These are phyloP conservation scores for Onygenales sp. DNA, from an alignment of 2,329 filamentous ascomycete species.

Conservation along the genomic window DNA sequence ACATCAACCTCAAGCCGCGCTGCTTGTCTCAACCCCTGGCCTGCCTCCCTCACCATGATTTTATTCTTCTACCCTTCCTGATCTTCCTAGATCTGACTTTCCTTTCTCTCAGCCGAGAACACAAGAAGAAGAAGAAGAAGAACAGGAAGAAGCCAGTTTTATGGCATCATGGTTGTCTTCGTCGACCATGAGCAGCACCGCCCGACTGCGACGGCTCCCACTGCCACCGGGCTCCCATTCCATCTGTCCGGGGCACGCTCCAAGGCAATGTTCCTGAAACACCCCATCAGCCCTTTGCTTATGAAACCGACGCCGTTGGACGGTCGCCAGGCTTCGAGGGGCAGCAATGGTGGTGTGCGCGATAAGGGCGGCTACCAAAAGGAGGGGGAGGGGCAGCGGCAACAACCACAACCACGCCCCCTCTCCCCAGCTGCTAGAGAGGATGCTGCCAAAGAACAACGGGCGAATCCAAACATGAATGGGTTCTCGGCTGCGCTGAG, in stretches of 20 bases:
- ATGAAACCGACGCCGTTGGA: constrained; percentile 3
- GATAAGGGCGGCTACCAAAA: background rate
- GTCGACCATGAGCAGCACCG: constrained; percentile 35
- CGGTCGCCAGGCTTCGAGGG: background rate
- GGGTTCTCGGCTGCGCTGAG: constrained; percentile 35
- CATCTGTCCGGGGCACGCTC: constrained; percentile 7
- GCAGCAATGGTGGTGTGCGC: background rate
- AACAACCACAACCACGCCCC: too few species aligned
- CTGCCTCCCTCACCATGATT: background rate
- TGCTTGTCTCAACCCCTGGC: too few species aligned
- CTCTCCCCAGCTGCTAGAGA: background rate
- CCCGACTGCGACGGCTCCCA: constrained; percentile 13
- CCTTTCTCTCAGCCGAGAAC: background rate
- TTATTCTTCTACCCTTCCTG: background rate
- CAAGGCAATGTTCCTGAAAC: constrained; percentile 7
- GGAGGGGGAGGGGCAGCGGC: background rate
- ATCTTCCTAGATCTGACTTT: background rate
- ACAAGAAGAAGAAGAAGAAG: too few species aligned
- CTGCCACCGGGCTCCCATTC: constrained; percentile 13
- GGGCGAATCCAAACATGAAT: constrained; percentile 19
- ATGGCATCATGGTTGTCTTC: constrained; percentile 39
- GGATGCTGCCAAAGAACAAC: constrained; percentile 6
- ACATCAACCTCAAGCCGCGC: background rate
- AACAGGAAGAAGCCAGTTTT: background rate
- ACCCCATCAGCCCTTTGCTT: background rate